A percentile compares a stretch with the other conserved stretches of the same genome.
phyloP scores from a whole-genome alignment of 2,329 filamentous ascomycete species.

The Pestalotiopsis sp. region DNA sequence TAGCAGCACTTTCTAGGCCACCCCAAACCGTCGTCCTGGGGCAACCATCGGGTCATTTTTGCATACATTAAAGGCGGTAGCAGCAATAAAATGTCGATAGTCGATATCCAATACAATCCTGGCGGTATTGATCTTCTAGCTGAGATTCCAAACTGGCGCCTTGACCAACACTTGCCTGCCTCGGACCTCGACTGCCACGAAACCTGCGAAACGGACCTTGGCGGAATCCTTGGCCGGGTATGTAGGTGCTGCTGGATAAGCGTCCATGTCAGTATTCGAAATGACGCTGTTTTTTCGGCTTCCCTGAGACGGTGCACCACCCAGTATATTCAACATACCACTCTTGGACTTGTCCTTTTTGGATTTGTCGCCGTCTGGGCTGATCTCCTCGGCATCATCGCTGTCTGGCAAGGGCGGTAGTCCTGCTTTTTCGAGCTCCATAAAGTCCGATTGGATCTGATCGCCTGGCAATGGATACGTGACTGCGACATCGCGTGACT shows the following conservation, averaged over 20 bases:
- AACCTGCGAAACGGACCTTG: slow-evolving; percentile 75
- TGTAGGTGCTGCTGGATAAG: slow-evolving; percentile 32
- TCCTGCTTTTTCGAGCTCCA: slow-evolving; percentile 81
- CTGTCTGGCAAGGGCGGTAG: slow-evolving; percentile 60
- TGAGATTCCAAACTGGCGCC: slow-evolving; percentile 71
- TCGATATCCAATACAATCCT: background rate
- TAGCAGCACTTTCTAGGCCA: too few relatives aligned
- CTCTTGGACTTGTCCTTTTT: slow-evolving; percentile 48
- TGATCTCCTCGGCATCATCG: slow-evolving; percentile 39
- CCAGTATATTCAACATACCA: slow-evolving; percentile 46
- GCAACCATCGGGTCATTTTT: background rate
- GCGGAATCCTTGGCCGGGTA: slow-evolving; percentile 47
- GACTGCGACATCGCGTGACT: slow-evolving; percentile 88
- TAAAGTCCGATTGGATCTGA: slow-evolving; percentile 69
- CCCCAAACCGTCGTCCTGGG: background rate
- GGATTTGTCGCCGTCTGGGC: slow-evolving; percentile 42
- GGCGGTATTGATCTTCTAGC: slow-evolving; percentile 20
- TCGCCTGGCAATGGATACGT: slow-evolving; percentile 83
- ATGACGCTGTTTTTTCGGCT: slow-evolving; percentile 37
- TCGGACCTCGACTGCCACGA: slow-evolving; percentile 74
- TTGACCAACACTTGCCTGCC: slow-evolving; percentile 76
- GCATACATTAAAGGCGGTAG: background rate
- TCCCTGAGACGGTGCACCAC: slow-evolving; percentile 27
- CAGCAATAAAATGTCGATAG: background rate
- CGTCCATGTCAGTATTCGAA: slow-evolving; percentile 44